Conservation (phyloP, 768 basidiomycete species). For the Cystobasidiopsis lactophilus region DNA sequence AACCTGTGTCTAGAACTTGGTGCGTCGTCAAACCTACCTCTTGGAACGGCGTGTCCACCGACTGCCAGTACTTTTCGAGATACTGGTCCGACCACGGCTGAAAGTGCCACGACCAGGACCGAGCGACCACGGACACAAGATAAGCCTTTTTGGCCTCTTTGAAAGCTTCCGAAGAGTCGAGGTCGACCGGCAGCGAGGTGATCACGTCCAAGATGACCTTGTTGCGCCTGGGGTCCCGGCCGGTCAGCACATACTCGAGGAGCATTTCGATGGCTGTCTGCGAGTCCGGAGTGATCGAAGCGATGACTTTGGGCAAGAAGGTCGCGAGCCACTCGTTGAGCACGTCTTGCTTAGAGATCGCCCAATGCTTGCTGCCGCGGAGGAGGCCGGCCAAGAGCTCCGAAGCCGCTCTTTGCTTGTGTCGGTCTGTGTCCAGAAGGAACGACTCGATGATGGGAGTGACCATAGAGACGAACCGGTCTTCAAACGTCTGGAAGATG, state of each 20-base stretch:
- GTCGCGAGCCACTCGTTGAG: slow-evolving; percentile 68
- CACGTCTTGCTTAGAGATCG: slow-evolving; percentile 38
- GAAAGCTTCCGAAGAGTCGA: slow-evolving; percentile 62
- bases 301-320: slow-evolving; percentile 41
- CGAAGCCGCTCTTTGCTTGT: slow-evolving; percentile 70
- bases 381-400: slow-evolving; percentile 29
- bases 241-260: slow-evolving; percentile 47
- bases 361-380: slow-evolving; percentile 70
- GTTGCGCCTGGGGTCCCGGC: slow-evolving; percentile 60
- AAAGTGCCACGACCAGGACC: slow-evolving; percentile 55
- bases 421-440: slow-evolving; percentile 49
- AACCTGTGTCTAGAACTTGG: too few relatives aligned
- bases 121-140: slow-evolving; percentile 3
- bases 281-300: slow-evolving; percentile 60
- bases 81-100: slow-evolving; percentile 50
- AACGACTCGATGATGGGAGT: slow-evolving; percentile 35
- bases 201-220: slow-evolving; percentile 59
- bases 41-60: slow-evolving; percentile 5
- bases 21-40: slow-evolving; percentile 32
- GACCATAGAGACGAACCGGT: slow-evolving; percentile 42
- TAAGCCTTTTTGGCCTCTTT: slow-evolving; percentile 34
- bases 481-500: slow-evolving; percentile 37
- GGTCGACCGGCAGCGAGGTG: slow-evolving; percentile 37
- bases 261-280: slow-evolving; percentile 22
- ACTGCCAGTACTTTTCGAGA: slow-evolving; percentile 27